These are phyloP conservation scores for Podaxis mareebaensis DNA, from an alignment of 768 basidiomycete genomes.

Conservation along the genomic window DNA sequence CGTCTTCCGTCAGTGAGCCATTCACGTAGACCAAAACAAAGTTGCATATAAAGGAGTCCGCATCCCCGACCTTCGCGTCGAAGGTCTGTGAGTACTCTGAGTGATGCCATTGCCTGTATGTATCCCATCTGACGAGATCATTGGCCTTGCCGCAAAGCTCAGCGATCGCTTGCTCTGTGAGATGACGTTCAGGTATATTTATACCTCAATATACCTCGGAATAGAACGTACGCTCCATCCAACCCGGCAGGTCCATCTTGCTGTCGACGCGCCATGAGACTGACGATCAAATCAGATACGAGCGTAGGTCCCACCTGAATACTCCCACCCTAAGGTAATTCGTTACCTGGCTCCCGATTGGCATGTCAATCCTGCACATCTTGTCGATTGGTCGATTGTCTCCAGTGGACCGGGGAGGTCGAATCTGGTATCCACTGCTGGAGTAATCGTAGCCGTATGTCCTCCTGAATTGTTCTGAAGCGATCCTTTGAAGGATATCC, in stretches of 20 bases:
- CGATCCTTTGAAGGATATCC: not conserved
- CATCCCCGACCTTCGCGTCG: not conserved
- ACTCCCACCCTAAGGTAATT: not conserved
- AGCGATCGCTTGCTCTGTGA: not conserved
- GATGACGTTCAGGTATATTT: not conserved
- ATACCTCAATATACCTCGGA: too few species aligned
- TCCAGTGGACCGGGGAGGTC: not conserved
- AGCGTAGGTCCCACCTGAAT: not conserved
- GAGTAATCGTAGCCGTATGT: not conserved
- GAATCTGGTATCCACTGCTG: not conserved
- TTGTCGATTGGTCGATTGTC: conserved; percentile 1
- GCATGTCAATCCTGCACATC: not conserved
- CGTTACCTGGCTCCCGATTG: not conserved
- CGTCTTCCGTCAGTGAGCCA: not conserved
- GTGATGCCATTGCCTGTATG: not conserved
- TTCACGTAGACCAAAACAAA: not conserved
- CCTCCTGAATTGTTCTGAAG: not conserved
- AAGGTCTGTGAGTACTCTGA: not conserved
- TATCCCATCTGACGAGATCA: not conserved
- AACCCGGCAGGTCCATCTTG: not conserved
- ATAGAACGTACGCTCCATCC: not conserved
- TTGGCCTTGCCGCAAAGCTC: not conserved
- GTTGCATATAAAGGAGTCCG: not conserved
- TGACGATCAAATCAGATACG: not conserved
- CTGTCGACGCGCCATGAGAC: not conserved